These are phyloP conservation scores for Irineochytrium annulatum DNA, from an alignment of 192 early-diverging fungal species.

Conservation along the genomic window DNA sequence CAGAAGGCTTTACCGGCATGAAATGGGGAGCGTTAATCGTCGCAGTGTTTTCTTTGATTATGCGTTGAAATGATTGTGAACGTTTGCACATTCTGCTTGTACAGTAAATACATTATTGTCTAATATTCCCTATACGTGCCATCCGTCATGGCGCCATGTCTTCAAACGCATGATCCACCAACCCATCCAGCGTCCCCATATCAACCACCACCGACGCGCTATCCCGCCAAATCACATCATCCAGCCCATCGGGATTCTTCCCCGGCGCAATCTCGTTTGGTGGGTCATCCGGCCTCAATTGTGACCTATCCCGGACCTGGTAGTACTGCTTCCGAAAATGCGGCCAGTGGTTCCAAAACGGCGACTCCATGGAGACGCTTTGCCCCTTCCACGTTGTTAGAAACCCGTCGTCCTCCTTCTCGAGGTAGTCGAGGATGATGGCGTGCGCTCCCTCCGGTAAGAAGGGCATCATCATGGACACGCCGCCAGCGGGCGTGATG, in stretches of 20 bases:
- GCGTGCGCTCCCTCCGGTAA: constrained; percentile 28
- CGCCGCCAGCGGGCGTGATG: constrained; percentile 28
- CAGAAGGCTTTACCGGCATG: too few relatives aligned
- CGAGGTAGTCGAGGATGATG: constrained; percentile 34
- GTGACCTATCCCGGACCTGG: constrained; percentile 18
- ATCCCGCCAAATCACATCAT: constrained; percentile 24
- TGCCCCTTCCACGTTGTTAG: constrained; percentile 10
- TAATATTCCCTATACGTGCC: too few relatives aligned
- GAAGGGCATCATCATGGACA: constrained; percentile 31
- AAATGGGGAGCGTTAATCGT: too few relatives aligned
- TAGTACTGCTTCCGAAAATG: constrained; percentile 35
- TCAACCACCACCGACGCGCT: constrained; percentile 17
- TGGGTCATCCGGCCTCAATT: constrained; percentile 13
- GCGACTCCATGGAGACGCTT: constrained; percentile 30
- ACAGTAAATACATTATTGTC: too few relatives aligned
- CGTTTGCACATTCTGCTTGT: too few relatives aligned
- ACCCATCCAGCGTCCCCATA: constrained; percentile 7
- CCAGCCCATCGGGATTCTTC: constrained; percentile 1
- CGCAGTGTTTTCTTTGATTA: too few relatives aligned
- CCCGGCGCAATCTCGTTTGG: constrained; percentile 7
- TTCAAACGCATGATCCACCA: constrained; percentile 33
- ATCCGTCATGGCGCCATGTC: constrained; percentile 21
- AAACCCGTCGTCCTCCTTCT: constrained; percentile 16
- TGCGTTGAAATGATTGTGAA: too few relatives aligned
- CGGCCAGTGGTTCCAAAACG: constrained; percentile 36